These are phyloP conservation scores for Ascochyta koolunga DNA, from an alignment of 2,329 filamentous ascomycete genomes.

Conservation along the genomic window DNA sequence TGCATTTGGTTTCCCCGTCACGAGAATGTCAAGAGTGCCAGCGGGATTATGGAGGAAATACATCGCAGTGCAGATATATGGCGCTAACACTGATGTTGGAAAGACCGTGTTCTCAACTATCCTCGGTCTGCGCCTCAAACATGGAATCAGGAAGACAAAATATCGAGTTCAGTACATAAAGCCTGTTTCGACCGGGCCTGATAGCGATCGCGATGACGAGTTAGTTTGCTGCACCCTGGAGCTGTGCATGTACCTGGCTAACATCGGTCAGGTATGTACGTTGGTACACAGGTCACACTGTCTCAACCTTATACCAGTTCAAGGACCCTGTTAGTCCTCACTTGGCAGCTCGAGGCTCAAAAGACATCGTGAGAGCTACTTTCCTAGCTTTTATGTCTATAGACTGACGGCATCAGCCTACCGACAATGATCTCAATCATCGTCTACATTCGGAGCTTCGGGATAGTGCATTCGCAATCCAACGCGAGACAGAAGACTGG, in stretches of 20 bases:
- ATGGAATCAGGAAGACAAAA: slow-evolving; percentile 45
- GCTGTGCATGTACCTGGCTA: background rate
- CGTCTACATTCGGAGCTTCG: slow-evolving; percentile 25
- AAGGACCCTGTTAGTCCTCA: slow-evolving; percentile 78
- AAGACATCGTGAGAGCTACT: slow-evolving; percentile 23
- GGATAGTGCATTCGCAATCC: slow-evolving; percentile 13
- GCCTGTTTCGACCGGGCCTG: slow-evolving; percentile 78
- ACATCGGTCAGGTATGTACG: slow-evolving; percentile 63
- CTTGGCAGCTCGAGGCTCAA: slow-evolving; percentile 62
- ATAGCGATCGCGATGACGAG: slow-evolving; percentile 72
- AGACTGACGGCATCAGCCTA: slow-evolving; percentile 26
- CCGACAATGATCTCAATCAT: slow-evolving; percentile 29
- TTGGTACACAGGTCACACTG: slow-evolving; percentile 61
- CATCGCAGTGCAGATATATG: slow-evolving; percentile 76
- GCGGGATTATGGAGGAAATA: slow-evolving; percentile 72
- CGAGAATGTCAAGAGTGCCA: slow-evolving; percentile 55
- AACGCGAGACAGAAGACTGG: slow-evolving; percentile 6
- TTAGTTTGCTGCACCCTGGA: slow-evolving; percentile 45
- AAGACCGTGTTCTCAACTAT: slow-evolving; percentile 82
- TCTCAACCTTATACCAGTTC: slow-evolving; percentile 73
- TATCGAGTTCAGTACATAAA: slow-evolving; percentile 71
- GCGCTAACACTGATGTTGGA: slow-evolving; percentile 83
- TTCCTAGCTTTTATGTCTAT: background rate
- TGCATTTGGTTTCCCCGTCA: background rate
- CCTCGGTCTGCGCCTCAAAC: slow-evolving; percentile 61